Evolutionary conservation across 352 stramenopile genomes (phyloP), one percentile per base, ranked within the genome.

Genomic region (Hyaloperonospora arabidopsidis): DNA sequence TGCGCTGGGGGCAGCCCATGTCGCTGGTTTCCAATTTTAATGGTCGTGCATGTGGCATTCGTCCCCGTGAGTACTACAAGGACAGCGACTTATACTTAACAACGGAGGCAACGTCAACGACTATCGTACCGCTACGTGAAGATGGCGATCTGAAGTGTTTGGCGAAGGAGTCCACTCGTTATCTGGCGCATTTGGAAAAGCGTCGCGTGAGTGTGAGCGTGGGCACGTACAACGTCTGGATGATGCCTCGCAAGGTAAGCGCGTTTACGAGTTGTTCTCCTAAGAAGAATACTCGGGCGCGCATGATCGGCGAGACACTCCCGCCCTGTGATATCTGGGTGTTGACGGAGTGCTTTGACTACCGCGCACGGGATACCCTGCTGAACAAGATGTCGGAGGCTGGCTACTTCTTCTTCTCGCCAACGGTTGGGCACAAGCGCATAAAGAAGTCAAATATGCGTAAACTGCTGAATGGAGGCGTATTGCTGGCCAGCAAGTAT

Each of bases 141-240:
- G 71, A 73, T 25, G 79, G 73, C 18, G 71, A 87, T 44, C 63
- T 89, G 18, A 78, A 77, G 38, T 79, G 66, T 17, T 76, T 86
- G 64, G 76, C 79, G 6, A 84, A 87, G 49, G 79, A 87, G 43
- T 89, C 79, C 2, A 83, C 79, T 32, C 73, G 76, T 8, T 72
- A 61, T 19, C 58, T 89, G 22, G 76, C 79, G 10, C 72, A 86
- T 35, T 46, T 87, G 14, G 76, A 87, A 38, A 70, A 68, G 25
- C 72, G 73, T 15, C 74, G 76, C 17, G 75, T 89, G 23, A 57
- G 53, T 21, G 29, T 90, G 6, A 76, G 61, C 22, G 64, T 90
- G 6, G 80, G 77, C 22, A 90, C 77, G 12, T 90, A 88, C 68
- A 90, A 88, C 51, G 76, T 90, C 13, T 90, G 80, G 80, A 90